phyloP scores from a whole-genome alignment of 1,284 basidiomycete genomes.

The Apiotrichum mycotoxinovorans region DNA sequence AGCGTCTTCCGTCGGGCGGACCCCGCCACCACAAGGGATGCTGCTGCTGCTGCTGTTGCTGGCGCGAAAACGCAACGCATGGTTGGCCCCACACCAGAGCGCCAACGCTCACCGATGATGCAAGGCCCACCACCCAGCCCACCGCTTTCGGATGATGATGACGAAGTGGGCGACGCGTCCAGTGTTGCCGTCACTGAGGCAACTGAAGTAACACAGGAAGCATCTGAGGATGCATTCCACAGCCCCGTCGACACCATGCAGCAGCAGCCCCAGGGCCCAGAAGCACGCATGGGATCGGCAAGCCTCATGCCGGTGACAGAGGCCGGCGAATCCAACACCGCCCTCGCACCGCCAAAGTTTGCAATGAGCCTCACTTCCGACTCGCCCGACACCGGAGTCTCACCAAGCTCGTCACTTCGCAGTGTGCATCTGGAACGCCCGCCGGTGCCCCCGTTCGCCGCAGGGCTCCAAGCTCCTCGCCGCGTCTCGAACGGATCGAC shows the following conservation, averaged over 20 bases:
- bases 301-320: conserved; percentile 11
- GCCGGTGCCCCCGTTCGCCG: conserved; percentile 10
- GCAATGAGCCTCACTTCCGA: conserved; percentile 23
- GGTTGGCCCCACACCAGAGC: conserved; percentile 1
- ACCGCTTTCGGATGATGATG: conserved; percentile 36
- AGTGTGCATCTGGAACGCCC: not conserved
- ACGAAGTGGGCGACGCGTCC: conserved; percentile 2
- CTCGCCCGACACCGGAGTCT: conserved; percentile 17
- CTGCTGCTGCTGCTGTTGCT: not conserved
- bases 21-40: too few species aligned
- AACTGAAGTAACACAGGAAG: not conserved
- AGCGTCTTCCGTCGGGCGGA: conserved; percentile 29
- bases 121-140: conserved; percentile 47
- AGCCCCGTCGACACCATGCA: not conserved
- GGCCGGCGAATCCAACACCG: conserved; percentile 12
- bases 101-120: conserved; percentile 25
- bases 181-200: conserved; percentile 14
- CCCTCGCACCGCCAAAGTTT: conserved; percentile 7
- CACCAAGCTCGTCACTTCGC: conserved; percentile 1
- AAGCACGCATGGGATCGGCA: not conserved
- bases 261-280: not conserved
- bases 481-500: conserved; percentile 27
- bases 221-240: not conserved
- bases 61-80: not conserved
- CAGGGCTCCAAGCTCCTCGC: conserved; percentile 9